Evolutionary conservation across 2,329 filamentous ascomycete genomes (phyloP), one percentile per base, ranked within the genome.

Genomic region (Chalaropsis ovoidea): DNA sequence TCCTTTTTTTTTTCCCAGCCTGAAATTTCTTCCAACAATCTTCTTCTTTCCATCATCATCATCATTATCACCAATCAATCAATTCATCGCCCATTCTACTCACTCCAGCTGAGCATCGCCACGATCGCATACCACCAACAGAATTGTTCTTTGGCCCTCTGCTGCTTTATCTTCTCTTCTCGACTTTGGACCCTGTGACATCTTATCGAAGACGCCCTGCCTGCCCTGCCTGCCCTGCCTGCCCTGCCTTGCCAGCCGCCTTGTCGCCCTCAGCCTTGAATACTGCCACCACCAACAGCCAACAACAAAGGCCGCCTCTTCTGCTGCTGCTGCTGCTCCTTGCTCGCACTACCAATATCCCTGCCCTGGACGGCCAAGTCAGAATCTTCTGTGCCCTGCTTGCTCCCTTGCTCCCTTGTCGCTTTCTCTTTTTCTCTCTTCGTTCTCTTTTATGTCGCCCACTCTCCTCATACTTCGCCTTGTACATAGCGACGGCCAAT

Each of bases 241-340:
- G 3, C 41, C 41, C 42, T 24, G 42, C 60, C 22, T 62, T 43
- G 24, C 54, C 54, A n/a, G 24, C 17, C 31, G 52, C 22, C 22
- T 17, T 58, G 52, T 24, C 52, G 35, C 35, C 24, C 8, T 6
- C 31, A 13, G 41, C 60, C 41, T 19, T 62, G 60, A 15, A 17
- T 62, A 58, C 54, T 58, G 54, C 17, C 54, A 58, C 54, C 31
- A 35, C 17, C n/a, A 58, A 58, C 43, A n/a, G 43, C 15, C 19
- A 27, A 27, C 27, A 58, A 19, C 35, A 39, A 39, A 39, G 35
- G 35, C 35, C 35, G 47, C 19, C 15, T 24, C 8, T 27, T 11
- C 19, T 52, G 24, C 47, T 39, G 13, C 54, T 47, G 22, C 24
- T 43, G 13, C 42, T 43, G 11, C 42, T 8, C 13, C 42, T 13